phyloP scores from a whole-genome alignment of 257 asterid genomes.

The Capsicum baccatum region DNA sequence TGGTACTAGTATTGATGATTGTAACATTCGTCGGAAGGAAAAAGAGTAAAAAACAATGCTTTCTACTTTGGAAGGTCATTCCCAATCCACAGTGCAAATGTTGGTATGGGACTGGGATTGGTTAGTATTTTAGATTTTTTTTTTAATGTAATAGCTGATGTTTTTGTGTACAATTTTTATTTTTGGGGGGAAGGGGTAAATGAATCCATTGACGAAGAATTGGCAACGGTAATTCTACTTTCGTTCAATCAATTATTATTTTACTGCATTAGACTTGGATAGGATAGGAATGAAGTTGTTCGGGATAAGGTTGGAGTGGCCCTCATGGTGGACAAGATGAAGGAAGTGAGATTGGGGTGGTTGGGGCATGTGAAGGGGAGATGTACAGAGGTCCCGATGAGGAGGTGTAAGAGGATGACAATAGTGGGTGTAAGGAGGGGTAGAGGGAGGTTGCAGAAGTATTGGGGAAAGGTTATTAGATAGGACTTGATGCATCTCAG shows the following conservation, averaged over 20 bases:
- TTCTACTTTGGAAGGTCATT: not conserved
- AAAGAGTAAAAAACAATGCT: not conserved
- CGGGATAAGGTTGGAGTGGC: not conserved
- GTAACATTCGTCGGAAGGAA: not conserved
- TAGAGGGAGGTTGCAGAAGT: too few relatives aligned
- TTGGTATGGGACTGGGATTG: not conserved
- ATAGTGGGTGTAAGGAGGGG: too few relatives aligned
- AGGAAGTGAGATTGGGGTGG: too few relatives aligned
- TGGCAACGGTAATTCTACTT: not conserved
- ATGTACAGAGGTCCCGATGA: too few relatives aligned
- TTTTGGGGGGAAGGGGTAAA: not conserved
- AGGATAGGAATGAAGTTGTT: constrained; percentile 4
- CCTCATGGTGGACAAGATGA: not conserved
- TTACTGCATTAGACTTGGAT: not conserved
- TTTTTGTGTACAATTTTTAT: too few relatives aligned
- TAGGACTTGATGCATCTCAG: too few relatives aligned
- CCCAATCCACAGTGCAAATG: constrained; percentile 15
- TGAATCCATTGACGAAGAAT: not conserved
- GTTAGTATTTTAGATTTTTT: not conserved
- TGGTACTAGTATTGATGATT: not conserved
- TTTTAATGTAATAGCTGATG: not conserved
- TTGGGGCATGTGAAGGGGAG: too few relatives aligned
- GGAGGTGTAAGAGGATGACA: too few relatives aligned
- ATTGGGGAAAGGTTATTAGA: too few relatives aligned
- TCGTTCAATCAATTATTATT: not conserved